phyloP scores from a whole-genome alignment of 306 rosid genomes.

The Malus asiatica region DNA sequence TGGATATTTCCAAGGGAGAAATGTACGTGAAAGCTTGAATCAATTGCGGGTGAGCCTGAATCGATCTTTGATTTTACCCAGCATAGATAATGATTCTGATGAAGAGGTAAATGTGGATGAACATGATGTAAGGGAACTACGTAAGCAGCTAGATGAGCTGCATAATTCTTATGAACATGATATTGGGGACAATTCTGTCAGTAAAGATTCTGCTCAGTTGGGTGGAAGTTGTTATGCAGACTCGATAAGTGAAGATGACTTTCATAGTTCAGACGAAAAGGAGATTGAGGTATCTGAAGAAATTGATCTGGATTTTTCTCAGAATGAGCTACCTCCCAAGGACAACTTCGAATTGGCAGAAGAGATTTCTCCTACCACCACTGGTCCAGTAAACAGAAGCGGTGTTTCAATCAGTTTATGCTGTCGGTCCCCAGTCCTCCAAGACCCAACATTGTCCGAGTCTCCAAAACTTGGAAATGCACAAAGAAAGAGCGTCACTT shows the following conservation, averaged over 20 bases:
- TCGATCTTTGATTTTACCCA: conserved; percentile 68
- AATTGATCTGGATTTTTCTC: conserved; percentile 17
- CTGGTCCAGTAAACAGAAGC: conserved; percentile 39
- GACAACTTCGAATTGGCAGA: conserved; percentile 34
- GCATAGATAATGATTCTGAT: conserved; percentile 48
- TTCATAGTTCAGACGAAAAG: conserved; percentile 33
- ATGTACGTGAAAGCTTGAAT: conserved; percentile 84
- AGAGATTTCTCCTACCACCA: conserved; percentile 14
- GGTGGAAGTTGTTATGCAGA: conserved; percentile 48
- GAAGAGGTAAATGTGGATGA: conserved; percentile 55
- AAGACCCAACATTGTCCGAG: conserved; percentile 73
- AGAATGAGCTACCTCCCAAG: conserved; percentile 28
- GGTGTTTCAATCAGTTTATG: conserved; percentile 61
- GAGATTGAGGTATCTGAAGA: conserved; percentile 53
- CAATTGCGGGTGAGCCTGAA: conserved; percentile 74
- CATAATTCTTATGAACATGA: conserved; percentile 45
- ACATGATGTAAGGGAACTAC: conserved; percentile 59
- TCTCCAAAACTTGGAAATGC: conserved; percentile 79
- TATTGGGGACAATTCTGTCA: conserved; percentile 21
- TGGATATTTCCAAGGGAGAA: conserved; percentile 56
- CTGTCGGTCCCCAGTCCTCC: conserved; percentile 46
- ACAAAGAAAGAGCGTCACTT: conserved; percentile 56
- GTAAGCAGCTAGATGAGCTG: conserved; percentile 59
- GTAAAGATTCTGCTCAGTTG: conserved; percentile 44
- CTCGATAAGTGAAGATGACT: conserved; percentile 36